Evolutionary conservation across 805 yeast genomes (phyloP), one percentile per base, ranked within the genome.

Genomic region (Candida bentonensis): DNA sequence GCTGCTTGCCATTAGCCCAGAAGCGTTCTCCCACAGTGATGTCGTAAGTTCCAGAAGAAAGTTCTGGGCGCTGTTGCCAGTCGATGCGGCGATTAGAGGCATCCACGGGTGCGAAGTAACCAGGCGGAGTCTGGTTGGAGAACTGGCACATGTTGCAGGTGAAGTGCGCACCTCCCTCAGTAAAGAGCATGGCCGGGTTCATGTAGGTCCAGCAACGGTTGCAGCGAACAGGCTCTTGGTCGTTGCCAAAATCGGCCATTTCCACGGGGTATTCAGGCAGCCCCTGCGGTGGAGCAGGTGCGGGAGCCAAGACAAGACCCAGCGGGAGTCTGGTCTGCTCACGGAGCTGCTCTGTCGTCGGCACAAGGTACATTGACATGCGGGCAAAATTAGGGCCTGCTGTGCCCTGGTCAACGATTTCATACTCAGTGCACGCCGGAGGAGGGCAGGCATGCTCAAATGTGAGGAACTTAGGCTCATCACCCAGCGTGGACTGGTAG

Each of bases 191-290:
- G 17, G 78, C 74, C 2, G 96, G 94, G 58, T 89, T 92, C 49
- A 87, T 70, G 60, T 87, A 92, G 1, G 95, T 76, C 45, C 96
- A 75, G 64, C 99, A 92, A 49, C 97, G 79, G 51, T 76, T 74
- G 63, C 99, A 92, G 52, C 99, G 74, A 26, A 94, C 79, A 0
- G 95, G 94, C 0, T 86, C 85, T 15, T 69, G 69, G 34, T 67
- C 57, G 4, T 56, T 56, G 21, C 68, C 63, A 65, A 74, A 73
- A 56, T 84, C 88, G 3, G 80, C 78, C 3, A 71, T 69, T 0
- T 95, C 94, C 1, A 87, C 73, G 0, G 63, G 63, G 1, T 73
- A 75, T 15, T 78, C 77, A 0, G 95, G 94, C 68, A 92, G 86
- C 13, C 36, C 36, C 17, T 11, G 17, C 17, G n/a, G 7, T 17